phyloP scores from a whole-genome alignment of 352 stramenopile species.

The Stramenopiles sp. region DNA sequence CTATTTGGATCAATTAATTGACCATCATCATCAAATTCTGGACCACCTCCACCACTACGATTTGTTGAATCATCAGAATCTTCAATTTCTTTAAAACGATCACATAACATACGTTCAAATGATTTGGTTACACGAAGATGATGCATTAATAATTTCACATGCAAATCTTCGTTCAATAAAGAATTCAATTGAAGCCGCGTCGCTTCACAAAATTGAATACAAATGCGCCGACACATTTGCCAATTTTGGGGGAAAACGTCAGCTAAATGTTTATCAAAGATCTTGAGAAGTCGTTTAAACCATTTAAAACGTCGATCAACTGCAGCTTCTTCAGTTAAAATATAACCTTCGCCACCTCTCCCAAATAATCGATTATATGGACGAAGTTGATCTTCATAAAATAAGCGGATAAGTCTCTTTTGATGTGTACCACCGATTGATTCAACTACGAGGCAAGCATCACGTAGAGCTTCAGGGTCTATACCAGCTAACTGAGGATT shows the following conservation, averaged over 20 bases:
- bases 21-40: constrained; percentile 18
- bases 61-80: constrained; percentile 17
- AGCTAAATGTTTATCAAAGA: constrained; percentile 38
- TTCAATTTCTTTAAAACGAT: constrained; percentile 19
- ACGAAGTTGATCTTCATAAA: too few relatives aligned
- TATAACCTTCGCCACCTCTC: too few relatives aligned
- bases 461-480: constrained; percentile 18
- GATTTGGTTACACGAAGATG: constrained; percentile 37
- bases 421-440: constrained; percentile 29
- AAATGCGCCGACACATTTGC: constrained; percentile 62
- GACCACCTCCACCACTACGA: too few relatives aligned
- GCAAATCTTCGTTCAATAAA: too few relatives aligned
- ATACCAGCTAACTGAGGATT: too few relatives aligned
- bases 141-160: constrained; percentile 39
- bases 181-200: constrained; percentile 23
- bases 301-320: constrained; percentile 43
- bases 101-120: constrained; percentile 44
- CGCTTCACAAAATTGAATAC: constrained; percentile 48
- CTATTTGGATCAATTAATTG: constrained; percentile 23
- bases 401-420: too few relatives aligned
- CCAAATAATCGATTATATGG: too few relatives aligned
- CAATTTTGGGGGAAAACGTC: constrained; percentile 74
- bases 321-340: too few relatives aligned
- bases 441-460: constrained; percentile 43
- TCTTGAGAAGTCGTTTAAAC: constrained; percentile 31